Evolutionary conservation across 805 yeast genomes (phyloP).

Genomic region (Lachancea quebecensis): DNA sequence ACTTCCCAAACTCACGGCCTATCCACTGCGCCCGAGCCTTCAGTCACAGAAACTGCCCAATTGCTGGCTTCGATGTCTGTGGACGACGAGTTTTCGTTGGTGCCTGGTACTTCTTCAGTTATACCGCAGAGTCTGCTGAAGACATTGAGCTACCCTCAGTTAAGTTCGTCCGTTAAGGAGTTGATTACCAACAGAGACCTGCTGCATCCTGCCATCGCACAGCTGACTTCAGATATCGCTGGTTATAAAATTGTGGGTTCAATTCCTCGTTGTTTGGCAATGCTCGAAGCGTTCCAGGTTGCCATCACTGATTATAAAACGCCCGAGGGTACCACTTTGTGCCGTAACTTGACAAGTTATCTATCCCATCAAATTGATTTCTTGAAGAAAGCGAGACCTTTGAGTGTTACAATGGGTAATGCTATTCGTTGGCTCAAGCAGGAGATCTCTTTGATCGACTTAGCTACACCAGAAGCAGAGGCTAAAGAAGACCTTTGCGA

Average conservation of each 20-base stretch:
- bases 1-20: conserved; percentile 4
- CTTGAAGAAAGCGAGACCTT: conserved; percentile 82
- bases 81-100: conserved; percentile 29
- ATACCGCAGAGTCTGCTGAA: conserved; percentile 39
- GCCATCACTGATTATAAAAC: conserved; percentile 78
- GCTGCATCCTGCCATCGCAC: conserved; percentile 79
- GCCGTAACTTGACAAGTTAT: conserved; percentile 82
- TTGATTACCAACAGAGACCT: conserved; percentile 37
- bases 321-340: conserved; percentile 76
- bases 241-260: conserved; percentile 88
- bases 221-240: conserved; percentile 72
- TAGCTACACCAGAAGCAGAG: conserved; percentile 48
- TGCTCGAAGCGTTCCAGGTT: conserved; percentile 76
- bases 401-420: conserved; percentile 93
- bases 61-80: conserved; percentile 22
- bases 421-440: conserved; percentile 97
- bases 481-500: conserved; percentile 62
- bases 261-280: conserved; percentile 71
- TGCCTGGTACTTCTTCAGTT: conserved; percentile 34
- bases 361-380: conserved; percentile 90
- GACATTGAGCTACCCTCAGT: conserved; percentile 22
- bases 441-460: conserved; percentile 75
- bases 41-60: conserved; percentile 6
- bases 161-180: conserved; percentile 28
- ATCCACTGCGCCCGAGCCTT: conserved; percentile 5